A percentile compares a stretch with the other conserved stretches of the same genome.
Evolutionary conservation across 805 yeast genomes (phyloP).

Genomic region (Candida cerambycidarum): DNA sequence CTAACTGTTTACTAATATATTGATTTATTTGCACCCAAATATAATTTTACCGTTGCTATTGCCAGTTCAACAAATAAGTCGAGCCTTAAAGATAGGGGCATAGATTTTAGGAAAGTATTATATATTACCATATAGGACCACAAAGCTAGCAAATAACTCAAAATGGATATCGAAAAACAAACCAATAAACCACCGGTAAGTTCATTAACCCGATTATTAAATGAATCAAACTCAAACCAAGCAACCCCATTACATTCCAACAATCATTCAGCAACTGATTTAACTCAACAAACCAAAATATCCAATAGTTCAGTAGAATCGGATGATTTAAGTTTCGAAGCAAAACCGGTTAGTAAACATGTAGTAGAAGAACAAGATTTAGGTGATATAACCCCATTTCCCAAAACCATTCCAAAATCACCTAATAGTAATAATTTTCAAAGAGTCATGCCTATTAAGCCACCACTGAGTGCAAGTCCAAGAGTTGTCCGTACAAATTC

Average conservation of each 20-base stretch:
- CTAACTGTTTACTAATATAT: too few species aligned
- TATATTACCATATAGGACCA: too few species aligned
- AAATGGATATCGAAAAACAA: conserved; percentile 1
- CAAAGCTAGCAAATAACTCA: too few species aligned
- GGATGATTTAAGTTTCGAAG: conserved; percentile 14
- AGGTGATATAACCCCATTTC: conserved; percentile 5
- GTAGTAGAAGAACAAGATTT: conserved; percentile 9
- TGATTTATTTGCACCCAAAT: too few species aligned
- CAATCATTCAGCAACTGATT: conserved; percentile 12
- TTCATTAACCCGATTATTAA: conserved; percentile 38
- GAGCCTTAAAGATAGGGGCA: too few species aligned
- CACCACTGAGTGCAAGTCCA: conserved; percentile 33
- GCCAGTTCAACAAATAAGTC: too few species aligned
- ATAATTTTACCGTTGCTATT: too few species aligned
- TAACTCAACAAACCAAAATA: conserved; percentile 9
- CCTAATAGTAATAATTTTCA: conserved; percentile 15
- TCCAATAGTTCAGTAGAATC: conserved; percentile 14
- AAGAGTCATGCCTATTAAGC: conserved; percentile 18
- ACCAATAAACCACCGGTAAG: conserved; percentile 25
- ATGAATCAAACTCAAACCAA: conserved; percentile 29
- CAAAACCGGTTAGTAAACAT: conserved; percentile 3
- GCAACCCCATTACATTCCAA: conserved; percentile 16
- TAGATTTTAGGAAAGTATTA: too few species aligned
- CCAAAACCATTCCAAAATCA: conserved; percentile 1
- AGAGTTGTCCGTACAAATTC: conserved; percentile 43